These are phyloP conservation scores for Eucommia ulmoides DNA, from an alignment of 257 asterid species.

Conservation along the genomic window DNA sequence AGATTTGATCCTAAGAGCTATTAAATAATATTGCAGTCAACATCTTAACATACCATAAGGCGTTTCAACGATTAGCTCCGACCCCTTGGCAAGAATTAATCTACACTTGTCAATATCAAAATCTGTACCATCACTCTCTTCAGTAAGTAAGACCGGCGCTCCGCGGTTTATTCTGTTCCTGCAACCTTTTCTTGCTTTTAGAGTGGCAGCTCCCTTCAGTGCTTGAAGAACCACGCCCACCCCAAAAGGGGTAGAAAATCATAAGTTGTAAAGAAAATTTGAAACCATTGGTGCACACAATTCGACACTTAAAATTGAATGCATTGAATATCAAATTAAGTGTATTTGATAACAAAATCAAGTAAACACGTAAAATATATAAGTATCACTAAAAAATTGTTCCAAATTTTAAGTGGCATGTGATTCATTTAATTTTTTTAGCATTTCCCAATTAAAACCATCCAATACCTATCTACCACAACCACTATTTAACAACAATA, in stretches of 20 bases:
- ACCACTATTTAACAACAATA: no score
- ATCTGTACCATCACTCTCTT: slow-evolving; percentile 36
- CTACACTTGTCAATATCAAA: slow-evolving; percentile 57
- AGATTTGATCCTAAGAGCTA: neutral
- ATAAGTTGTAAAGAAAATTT: no score
- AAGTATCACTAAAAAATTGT: no score
- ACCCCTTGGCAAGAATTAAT: slow-evolving; percentile 57
- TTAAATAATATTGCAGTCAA: neutral
- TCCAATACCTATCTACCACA: no score
- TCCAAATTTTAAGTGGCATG: no score
- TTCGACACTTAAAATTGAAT: no score
- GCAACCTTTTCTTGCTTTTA: slow-evolving; percentile 51
- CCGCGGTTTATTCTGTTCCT: slow-evolving; percentile 50
- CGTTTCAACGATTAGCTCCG: slow-evolving; percentile 46
- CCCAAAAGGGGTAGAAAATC: slow-evolving; percentile 11
- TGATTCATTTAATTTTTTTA: no score
- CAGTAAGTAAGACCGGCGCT: slow-evolving; percentile 54
- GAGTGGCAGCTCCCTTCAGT: slow-evolving; percentile 77
- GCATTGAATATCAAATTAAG: neutral
- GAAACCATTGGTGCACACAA: no score
- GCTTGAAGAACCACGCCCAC: no score
- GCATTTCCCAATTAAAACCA: no score
- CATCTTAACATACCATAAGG: slow-evolving; percentile 41
- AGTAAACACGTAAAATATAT: no score
- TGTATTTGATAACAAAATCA: no score